These are phyloP conservation scores for Breynia disticha DNA, from an alignment of 441 rosid species.

Conservation along the genomic window DNA sequence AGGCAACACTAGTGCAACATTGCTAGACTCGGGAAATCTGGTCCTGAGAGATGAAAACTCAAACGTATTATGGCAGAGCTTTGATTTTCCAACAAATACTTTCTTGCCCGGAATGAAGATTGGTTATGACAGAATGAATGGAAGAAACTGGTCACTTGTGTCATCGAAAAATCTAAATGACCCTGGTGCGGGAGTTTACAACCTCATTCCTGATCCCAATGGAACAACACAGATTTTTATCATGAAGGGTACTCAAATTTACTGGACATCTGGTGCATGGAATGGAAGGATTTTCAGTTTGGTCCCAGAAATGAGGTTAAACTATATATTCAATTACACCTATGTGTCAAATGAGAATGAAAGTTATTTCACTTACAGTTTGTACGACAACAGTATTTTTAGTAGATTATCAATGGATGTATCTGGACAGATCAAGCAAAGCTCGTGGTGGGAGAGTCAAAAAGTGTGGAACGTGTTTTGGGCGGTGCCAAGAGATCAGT, in stretches of 20 bases:
- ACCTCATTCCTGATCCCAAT: conserved; percentile 2
- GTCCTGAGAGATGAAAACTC: conserved; percentile 15
- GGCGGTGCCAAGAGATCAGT: conserved; percentile 17
- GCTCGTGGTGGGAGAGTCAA: conserved; percentile 2
- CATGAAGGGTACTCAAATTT: background rate
- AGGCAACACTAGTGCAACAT: background rate
- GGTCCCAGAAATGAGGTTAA: conserved; percentile 19
- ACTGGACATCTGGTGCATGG: background rate
- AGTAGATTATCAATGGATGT: conserved; percentile 13
- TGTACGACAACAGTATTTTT: background rate
- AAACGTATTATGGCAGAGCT: conserved; percentile 15
- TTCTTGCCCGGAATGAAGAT: conserved; percentile 25
- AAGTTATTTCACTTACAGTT: conserved; percentile 18
- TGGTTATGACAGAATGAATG: conserved; percentile 12
- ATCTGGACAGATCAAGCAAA: conserved; percentile 15
- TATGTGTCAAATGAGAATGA: conserved; percentile 17
- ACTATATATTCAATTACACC: conserved; percentile 13
- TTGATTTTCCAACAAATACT: too few species aligned
- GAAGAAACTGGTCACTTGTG: conserved; percentile 9
- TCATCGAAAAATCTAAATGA: conserved; percentile 21
- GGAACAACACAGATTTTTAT: background rate
- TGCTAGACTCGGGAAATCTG: conserved; percentile 19
- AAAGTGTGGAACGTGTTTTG: conserved; percentile 24
- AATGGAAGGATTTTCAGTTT: background rate
- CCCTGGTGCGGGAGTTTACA: conserved; percentile 13